Conservation (phyloP, 2,329 filamentous ascomycete genomes). For the Grosmannia penicillata region DNA sequence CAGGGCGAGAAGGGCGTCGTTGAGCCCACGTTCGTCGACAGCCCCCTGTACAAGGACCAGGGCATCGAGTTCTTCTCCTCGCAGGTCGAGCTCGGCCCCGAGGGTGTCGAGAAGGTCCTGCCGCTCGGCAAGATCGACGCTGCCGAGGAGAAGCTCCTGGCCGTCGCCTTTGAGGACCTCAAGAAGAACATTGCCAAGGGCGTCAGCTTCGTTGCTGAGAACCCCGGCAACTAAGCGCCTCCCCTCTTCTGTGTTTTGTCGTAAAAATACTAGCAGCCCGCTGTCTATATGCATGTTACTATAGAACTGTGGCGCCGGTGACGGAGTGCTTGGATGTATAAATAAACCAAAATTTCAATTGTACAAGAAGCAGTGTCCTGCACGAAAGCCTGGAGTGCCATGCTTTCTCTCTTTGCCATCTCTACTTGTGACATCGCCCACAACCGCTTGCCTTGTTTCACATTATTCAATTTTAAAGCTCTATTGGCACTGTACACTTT, state of each 20-base stretch:
- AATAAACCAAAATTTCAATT: no score
- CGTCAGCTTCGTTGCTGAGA: slow-evolving; percentile 41
- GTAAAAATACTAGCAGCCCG: no score
- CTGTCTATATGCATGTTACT: not conserved
- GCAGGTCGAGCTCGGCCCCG: slow-evolving; percentile 88
- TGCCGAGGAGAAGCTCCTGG: slow-evolving; percentile 78
- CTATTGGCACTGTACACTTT: no score
- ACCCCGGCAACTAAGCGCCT: slow-evolving; percentile 42
- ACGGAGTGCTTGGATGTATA: no score
- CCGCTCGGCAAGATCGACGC: slow-evolving; percentile 73
- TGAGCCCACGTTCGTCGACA: slow-evolving; percentile 95
- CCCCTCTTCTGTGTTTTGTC: no score
- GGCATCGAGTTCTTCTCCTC: slow-evolving; percentile 95
- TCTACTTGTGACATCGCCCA: no score
- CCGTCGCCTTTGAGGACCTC: slow-evolving; percentile 69
- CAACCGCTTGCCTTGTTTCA: no score
- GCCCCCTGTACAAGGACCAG: slow-evolving; percentile 95
- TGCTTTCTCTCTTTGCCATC: no score
- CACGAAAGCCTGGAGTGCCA: no score
- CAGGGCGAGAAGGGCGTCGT: slow-evolving; percentile 90
- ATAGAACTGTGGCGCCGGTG: no score
- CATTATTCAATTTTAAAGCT: no score
- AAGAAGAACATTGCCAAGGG: slow-evolving; percentile 96
- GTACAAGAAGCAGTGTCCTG: no score
- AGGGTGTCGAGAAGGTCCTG: slow-evolving; percentile 89